These are phyloP conservation scores for Daldinia sp. DNA, from an alignment of 2,329 filamentous ascomycete species.

Conservation along the genomic window DNA sequence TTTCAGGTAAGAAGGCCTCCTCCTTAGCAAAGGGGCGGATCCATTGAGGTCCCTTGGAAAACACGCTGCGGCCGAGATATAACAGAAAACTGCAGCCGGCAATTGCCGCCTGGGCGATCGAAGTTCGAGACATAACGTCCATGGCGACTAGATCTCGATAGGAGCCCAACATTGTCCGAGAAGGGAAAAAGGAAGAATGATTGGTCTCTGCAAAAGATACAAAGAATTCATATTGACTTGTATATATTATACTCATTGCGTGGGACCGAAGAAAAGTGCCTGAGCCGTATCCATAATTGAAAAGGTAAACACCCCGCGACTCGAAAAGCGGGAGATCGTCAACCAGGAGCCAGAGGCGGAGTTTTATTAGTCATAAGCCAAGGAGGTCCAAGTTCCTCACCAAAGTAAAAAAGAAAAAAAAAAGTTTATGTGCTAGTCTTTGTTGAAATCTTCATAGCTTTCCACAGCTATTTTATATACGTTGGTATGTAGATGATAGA, in stretches of 20 bases:
- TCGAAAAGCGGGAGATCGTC: conserved; percentile 23
- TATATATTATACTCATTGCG: conserved; percentile 34
- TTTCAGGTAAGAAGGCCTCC: conserved; percentile 35
- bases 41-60: conserved; percentile 56
- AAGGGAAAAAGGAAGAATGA: conserved; percentile 20
- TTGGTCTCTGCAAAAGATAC: conserved; percentile 20
- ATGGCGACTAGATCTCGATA: conserved; percentile 32
- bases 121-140: conserved; percentile 39
- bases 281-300: conserved; percentile 26
- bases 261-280: conserved; percentile 9
- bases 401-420: background rate
- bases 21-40: conserved; percentile 60
- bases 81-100: conserved; percentile 51
- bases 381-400: background rate
- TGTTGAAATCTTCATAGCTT: background rate
- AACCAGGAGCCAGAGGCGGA: conserved; percentile 1
- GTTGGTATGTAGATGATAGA: background rate
- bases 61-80: conserved; percentile 45
- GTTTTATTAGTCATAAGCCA: conserved; percentile 22
- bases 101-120: conserved; percentile 51
- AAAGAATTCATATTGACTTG: conserved; percentile 33
- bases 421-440: background rate
- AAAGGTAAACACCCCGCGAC: conserved; percentile 10
- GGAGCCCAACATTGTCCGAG: background rate
- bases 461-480: background rate